Conservation (phyloP, 495 filamentous ascomycete species). For the Aspergillus homomorphus region DNA sequence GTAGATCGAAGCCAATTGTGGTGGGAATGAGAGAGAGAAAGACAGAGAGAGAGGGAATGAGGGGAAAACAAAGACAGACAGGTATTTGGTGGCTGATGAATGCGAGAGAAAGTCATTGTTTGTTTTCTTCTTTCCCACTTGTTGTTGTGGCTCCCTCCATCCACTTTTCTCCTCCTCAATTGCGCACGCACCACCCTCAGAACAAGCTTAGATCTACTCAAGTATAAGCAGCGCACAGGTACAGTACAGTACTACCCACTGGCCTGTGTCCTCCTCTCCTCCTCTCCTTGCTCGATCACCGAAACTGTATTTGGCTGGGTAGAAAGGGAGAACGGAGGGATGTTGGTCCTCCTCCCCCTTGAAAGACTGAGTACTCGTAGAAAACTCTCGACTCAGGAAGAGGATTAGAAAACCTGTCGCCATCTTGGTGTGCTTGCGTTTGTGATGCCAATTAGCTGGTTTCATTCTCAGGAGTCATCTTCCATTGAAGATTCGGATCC, state of each 20-base stretch:
- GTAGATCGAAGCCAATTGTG: neutral
- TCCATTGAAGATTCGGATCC: slow-evolving; percentile 13
- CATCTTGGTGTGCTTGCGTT: no score
- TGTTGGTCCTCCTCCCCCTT: neutral
- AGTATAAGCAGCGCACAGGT: neutral
- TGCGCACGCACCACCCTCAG: neutral
- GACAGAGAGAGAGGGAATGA: slow-evolving; percentile 1
- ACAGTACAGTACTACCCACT: no score
- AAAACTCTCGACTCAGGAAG: neutral
- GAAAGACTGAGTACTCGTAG: no score
- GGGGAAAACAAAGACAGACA: slow-evolving; percentile 1
- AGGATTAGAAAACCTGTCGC: neutral
- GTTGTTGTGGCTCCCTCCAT: no score
- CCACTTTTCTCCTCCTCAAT: neutral
- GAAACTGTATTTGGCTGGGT: no score
- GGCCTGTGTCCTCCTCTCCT: no score
- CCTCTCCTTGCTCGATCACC: neutral
- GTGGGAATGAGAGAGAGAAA: slow-evolving; percentile 4
- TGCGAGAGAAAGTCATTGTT: no score
- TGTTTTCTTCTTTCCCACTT: no score
- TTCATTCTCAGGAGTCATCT: neutral
- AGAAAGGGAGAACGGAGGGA: neutral
- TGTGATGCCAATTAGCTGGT: neutral
- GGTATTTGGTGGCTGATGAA: neutral
- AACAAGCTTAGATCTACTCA: neutral